Evolutionary conservation across 352 stramenopile genomes (phyloP).

Genomic region (Phytophthora citrophthora): DNA sequence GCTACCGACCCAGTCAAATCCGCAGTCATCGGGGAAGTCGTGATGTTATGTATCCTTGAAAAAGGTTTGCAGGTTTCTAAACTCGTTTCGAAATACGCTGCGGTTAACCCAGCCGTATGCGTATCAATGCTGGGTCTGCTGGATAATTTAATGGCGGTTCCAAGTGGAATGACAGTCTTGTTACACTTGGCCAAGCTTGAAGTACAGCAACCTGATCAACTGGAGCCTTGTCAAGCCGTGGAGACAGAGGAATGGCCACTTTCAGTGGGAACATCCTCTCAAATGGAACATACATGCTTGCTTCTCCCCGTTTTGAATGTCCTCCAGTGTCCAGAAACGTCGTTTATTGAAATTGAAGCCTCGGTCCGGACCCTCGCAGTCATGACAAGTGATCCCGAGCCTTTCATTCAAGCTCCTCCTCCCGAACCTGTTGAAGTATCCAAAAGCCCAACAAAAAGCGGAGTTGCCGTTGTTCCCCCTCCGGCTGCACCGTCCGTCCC

Average conservation of each 20-base stretch:
- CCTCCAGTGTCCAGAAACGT: conserved; percentile 41
- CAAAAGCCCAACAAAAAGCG: conserved; percentile 29
- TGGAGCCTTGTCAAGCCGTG: background rate
- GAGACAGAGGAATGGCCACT: conserved; percentile 29
- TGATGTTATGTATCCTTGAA: conserved; percentile 40
- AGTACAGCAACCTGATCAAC: conserved; percentile 1
- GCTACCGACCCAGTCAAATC: conserved; percentile 24
- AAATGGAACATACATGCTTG: conserved; percentile 35
- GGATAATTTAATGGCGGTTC: conserved; percentile 37
- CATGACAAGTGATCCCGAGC: conserved; percentile 35
- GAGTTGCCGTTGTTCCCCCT: background rate
- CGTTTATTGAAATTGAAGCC: conserved; percentile 57
- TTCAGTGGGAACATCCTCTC: conserved; percentile 23
- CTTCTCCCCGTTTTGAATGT: conserved; percentile 47
- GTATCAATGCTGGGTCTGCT: conserved; percentile 39
- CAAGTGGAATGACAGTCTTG: conserved; percentile 41
- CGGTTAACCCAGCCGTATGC: conserved; percentile 35
- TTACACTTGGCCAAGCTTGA: conserved; percentile 33
- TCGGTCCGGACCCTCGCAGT: conserved; percentile 36
- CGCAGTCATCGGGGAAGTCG: conserved; percentile 30
- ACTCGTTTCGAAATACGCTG: conserved; percentile 32
- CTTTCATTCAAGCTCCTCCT: conserved; percentile 6
- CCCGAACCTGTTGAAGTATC: conserved; percentile 17
- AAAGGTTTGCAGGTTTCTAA: conserved; percentile 30
- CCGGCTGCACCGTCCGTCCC: conserved; percentile 14